These are phyloP conservation scores for Globisporangium iwayamae DNA, from an alignment of 352 stramenopile genomes.

Conservation along the genomic window DNA sequence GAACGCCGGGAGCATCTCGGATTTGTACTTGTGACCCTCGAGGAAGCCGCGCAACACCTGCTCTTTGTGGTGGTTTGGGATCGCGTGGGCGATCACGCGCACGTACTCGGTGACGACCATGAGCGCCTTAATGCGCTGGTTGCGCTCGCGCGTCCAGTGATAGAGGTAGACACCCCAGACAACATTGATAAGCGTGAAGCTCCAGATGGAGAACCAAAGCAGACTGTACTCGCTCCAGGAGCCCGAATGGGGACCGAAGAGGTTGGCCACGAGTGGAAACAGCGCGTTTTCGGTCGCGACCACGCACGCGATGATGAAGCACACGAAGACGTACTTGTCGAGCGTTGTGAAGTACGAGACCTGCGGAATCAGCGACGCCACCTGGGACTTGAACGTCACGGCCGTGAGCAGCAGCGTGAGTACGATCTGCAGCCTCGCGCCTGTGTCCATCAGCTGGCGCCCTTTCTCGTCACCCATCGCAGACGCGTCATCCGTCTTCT, in stretches of 20 bases:
- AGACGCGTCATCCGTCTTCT: too few relatives aligned
- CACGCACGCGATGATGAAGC: constrained; percentile 48
- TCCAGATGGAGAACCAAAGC: constrained; percentile 16
- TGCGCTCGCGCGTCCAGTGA: not conserved
- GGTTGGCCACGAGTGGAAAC: constrained; percentile 23
- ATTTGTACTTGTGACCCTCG: constrained; percentile 5
- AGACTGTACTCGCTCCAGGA: constrained; percentile 10
- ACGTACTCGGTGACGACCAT: constrained; percentile 4
- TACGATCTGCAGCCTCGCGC: constrained; percentile 31
- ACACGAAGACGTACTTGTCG: constrained; percentile 42
- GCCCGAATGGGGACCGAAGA: too few relatives aligned
- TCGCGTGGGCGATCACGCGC: constrained; percentile 10
- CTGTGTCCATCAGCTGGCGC: constrained; percentile 22
- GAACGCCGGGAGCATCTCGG: constrained; percentile 9
- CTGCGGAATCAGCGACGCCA: constrained; percentile 43
- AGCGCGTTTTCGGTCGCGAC: constrained; percentile 56
- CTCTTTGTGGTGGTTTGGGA: constrained; percentile 15
- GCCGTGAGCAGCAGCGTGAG: constrained; percentile 40
- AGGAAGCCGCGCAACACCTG: constrained; percentile 17
- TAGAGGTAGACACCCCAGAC: constrained; percentile 27
- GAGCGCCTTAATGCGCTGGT: constrained; percentile 1
- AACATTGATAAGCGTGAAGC: constrained; percentile 28
- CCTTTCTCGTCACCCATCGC: too few relatives aligned
- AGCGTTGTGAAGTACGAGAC: constrained; percentile 56
- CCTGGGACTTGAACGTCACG: constrained; percentile 64